A percentile compares a stretch with the other conserved stretches of the same genome.
Conservation (phyloP, 1,284 basidiomycete genomes). For the Hymenochaete sp. region DNA sequence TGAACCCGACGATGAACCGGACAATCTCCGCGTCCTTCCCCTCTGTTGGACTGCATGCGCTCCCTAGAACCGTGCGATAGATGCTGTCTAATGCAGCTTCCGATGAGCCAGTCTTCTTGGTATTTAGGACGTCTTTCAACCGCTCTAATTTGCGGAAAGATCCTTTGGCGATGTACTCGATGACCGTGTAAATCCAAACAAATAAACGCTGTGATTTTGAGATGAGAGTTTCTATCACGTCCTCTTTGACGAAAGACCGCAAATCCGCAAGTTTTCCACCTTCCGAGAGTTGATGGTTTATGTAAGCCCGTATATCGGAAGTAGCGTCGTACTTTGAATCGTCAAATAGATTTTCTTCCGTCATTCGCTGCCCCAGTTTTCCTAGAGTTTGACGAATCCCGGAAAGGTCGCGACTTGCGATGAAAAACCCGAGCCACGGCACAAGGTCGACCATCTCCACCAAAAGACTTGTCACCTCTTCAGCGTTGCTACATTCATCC, state of each 20-base stretch:
- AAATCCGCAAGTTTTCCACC: neutral
- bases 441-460: neutral
- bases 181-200: constrained; percentile 5
- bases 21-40: neutral
- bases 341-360: too few relatives aligned
- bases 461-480: neutral
- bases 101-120: neutral
- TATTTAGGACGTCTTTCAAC: neutral
- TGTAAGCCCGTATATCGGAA: neutral
- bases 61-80: neutral
- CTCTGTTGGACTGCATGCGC: neutral
- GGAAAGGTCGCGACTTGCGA: neutral
- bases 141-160: neutral
- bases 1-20: neutral
- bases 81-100: neutral
- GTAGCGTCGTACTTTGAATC: neutral
- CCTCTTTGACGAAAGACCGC: too few relatives aligned
- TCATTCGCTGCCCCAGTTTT: too few relatives aligned
- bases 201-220: neutral
- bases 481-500: constrained; percentile 3
- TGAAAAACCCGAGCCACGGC: neutral
- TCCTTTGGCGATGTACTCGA: neutral
- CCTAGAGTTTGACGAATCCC: too few relatives aligned
- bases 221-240: too few relatives aligned
- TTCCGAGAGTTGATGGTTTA: neutral